phyloP scores from a whole-genome alignment of 306 rosid genomes.

The Casuarina glauca region DNA sequence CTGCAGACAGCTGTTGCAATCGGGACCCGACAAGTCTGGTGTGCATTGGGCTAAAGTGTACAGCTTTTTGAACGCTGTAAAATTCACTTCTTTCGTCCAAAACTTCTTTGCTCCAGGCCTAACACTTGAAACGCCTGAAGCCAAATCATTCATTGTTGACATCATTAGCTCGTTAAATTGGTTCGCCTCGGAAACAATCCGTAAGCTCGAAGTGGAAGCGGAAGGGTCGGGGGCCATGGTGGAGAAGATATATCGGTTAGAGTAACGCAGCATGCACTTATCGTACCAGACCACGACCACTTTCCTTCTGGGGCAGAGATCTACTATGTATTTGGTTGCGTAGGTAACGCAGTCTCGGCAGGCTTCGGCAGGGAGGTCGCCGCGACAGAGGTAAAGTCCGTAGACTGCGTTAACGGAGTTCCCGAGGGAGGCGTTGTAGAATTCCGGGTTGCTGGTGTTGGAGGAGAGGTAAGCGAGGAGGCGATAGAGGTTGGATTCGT shows the following conservation, averaged over 20 bases:
- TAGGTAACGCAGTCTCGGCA: slow-evolving; percentile 43
- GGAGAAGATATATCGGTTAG: slow-evolving; percentile 30
- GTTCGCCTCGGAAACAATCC: not conserved
- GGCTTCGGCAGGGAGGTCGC: slow-evolving; percentile 29
- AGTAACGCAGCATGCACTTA: slow-evolving; percentile 44
- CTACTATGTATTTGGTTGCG: slow-evolving; percentile 29
- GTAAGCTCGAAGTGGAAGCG: rapidly evolving
- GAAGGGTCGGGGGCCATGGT: not conserved
- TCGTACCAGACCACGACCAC: slow-evolving; percentile 51
- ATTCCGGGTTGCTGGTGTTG: slow-evolving; percentile 28
- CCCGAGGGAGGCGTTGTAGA: slow-evolving; percentile 31
- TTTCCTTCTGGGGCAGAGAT: slow-evolving; percentile 24
- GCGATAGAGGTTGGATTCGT: slow-evolving; percentile 26
- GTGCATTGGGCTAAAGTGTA: slow-evolving; percentile 41
- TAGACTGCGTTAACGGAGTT: slow-evolving; percentile 16
- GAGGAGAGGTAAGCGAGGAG: slow-evolving; percentile 42
- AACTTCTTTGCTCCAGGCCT: slow-evolving; percentile 26
- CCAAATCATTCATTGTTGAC: slow-evolving; percentile 21
- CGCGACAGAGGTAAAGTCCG: slow-evolving; percentile 53
- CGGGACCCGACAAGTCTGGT: slow-evolving; percentile 21
- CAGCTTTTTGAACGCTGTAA: slow-evolving; percentile 10
- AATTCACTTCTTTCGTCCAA: slow-evolving; percentile 22
- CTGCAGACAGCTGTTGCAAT: slow-evolving; percentile 24
- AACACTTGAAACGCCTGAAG: not conserved
- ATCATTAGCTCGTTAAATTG: not conserved